A percentile compares a stretch with the other conserved stretches of the same genome.
phyloP scores from a whole-genome alignment of 1,284 basidiomycete genomes.

The Lignosus rhinocerotis region DNA sequence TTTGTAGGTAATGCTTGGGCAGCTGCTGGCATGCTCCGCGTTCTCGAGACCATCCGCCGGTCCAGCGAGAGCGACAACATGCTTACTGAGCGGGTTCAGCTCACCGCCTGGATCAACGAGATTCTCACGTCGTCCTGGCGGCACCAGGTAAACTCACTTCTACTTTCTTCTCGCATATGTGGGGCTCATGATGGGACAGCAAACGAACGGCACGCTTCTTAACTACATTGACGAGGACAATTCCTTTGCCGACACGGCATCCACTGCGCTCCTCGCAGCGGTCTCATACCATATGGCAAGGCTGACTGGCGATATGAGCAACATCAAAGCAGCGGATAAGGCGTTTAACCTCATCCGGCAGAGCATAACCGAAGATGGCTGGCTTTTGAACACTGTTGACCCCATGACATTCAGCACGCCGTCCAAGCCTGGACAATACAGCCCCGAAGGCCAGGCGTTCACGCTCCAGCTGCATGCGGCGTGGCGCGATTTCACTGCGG shows the following conservation, averaged over 20 bases:
- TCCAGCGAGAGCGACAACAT: slow-evolving; percentile 43
- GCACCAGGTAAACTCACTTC: slow-evolving; percentile 40
- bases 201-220: slow-evolving; percentile 42
- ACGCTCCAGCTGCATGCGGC: slow-evolving; percentile 65
- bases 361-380: slow-evolving; percentile 45
- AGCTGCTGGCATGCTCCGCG: slow-evolving; percentile 65
- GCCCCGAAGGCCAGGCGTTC: slow-evolving; percentile 67
- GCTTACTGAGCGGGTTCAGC: slow-evolving; percentile 43
- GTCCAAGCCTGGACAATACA: slow-evolving; percentile 43
- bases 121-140: slow-evolving; percentile 53
- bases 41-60: slow-evolving; percentile 55
- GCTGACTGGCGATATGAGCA: slow-evolving; percentile 32
- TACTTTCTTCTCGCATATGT: not conserved
- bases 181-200: slow-evolving; percentile 22
- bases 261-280: slow-evolving; percentile 54
- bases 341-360: slow-evolving; percentile 39
- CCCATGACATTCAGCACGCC: slow-evolving; percentile 55
- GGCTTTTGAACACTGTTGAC: slow-evolving; percentile 64
- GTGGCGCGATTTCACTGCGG: slow-evolving; percentile 44
- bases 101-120: slow-evolving; percentile 58
- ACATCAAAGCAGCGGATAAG: slow-evolving; percentile 45
- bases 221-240: slow-evolving; percentile 50
- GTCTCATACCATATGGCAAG: slow-evolving; percentile 44
- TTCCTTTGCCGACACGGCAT: slow-evolving; percentile 51
- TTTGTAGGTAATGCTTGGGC: slow-evolving; percentile 65